Base-by-base conservation (phyloP, 441 rosid species). In the Jatropha podagrica region DNA sequence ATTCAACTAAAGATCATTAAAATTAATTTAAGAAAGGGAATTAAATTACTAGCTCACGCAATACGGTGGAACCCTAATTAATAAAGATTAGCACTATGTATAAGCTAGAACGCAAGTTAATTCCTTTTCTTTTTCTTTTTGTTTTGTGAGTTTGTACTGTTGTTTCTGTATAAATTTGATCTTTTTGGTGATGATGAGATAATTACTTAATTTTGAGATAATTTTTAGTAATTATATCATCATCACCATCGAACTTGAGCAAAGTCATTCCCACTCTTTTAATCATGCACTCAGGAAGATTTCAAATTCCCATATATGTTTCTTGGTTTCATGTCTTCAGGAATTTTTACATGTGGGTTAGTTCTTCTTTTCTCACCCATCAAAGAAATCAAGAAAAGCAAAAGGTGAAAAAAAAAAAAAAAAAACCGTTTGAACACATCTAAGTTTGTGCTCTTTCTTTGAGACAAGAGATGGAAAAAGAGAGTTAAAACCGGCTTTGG, bases 361-460 rank as follows among this genome's bases (percentile, higher is more conserved):
- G 74, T 76, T 76, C 49, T 20, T 20, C 10, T 44, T 44, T 62
- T 46, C 59, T 38, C 40, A 37, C 18, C 14, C 1, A 62, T 40
- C 62, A 26, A 58, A 56, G 26, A 56, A 52, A 52, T 17, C 27
- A 59, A 52, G 18, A 52, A 52, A 6, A 27, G 13, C 11, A 20
- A 23, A 65, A 56, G 48, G 48, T 0, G 6, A 44, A 44, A 11
- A 44, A 52, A 52, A 17, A 52, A 6, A 27, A 32, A 12, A 23
- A 65, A 67, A 74, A 75, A 68, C 37, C 60, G 6, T 26, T 58
- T 60, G 49, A 76, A 64, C 48, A 49, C 79, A 73, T 77, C 44
- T 68, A 74, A 65, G 72, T 81, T 63, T 73, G 78, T 73, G 79
- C 73, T 59, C 55, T 14, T 52, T 54, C 55, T 41, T 14, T 55